phyloP scores from a whole-genome alignment of 129 eudicot species.

The Glebionis coronaria region DNA sequence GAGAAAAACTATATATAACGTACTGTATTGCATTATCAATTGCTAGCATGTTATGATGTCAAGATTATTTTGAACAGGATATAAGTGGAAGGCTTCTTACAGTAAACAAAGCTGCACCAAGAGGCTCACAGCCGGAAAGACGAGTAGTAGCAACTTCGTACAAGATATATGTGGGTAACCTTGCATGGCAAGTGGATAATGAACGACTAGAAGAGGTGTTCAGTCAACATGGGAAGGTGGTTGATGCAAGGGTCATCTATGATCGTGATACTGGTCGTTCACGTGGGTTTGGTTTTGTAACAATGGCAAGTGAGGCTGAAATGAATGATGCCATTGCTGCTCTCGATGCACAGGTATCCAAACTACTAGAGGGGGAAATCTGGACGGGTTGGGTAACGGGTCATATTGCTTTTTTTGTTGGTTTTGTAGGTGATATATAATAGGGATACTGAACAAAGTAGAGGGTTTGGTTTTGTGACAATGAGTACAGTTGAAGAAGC shows the following conservation, averaged over 20 bases:
- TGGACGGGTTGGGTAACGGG: background rate
- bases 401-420: too few relatives aligned
- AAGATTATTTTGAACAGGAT: too few relatives aligned
- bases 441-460: too few relatives aligned
- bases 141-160: constrained; percentile 36
- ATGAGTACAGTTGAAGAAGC: too few relatives aligned
- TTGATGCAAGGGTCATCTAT: constrained; percentile 51
- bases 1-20: too few relatives aligned
- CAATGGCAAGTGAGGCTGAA: constrained; percentile 55
- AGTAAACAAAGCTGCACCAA: too few relatives aligned
- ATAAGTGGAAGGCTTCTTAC: too few relatives aligned
- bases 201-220: constrained; percentile 46
- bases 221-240: constrained; percentile 56
- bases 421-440: too few relatives aligned
- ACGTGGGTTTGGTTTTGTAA: constrained; percentile 70
- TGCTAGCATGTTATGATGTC: too few relatives aligned
- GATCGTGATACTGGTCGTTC: constrained; percentile 65
- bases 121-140: constrained; percentile 52
- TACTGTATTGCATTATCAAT: too few relatives aligned
- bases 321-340: constrained; percentile 61
- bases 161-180: constrained; percentile 59
- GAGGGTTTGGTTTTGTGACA: too few relatives aligned
- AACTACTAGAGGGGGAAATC: constrained; percentile 2
- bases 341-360: constrained; percentile 64
- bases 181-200: constrained; percentile 62